A percentile compares a stretch with the other conserved stretches of the same genome.
These are phyloP conservation scores for Colletotrichum tabaci DNA, from an alignment of 2,329 filamentous ascomycete species.

Conservation along the genomic window DNA sequence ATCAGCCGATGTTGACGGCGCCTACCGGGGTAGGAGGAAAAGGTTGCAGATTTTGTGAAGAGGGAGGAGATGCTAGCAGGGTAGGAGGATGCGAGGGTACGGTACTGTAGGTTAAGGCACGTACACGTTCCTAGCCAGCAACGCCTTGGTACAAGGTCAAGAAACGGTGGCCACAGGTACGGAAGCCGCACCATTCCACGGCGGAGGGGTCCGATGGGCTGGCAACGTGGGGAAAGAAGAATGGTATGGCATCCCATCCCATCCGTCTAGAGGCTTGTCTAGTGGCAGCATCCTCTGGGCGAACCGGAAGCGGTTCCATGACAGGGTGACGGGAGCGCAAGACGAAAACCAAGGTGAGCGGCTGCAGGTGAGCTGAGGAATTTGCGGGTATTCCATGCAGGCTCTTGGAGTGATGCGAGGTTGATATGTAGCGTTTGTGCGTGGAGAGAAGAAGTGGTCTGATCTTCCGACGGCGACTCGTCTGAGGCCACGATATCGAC, in stretches of 20 bases:
- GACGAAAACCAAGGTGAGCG: slow-evolving; percentile 2
- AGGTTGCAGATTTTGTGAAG: slow-evolving; percentile 14
- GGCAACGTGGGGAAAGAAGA: slow-evolving; percentile 28
- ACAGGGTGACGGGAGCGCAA: not conserved
- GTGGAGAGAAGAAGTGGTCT: slow-evolving; percentile 38
- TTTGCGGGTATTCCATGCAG: slow-evolving; percentile 27
- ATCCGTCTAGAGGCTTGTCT: not conserved
- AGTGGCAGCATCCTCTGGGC: slow-evolving; percentile 7
- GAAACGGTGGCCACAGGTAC: not conserved
- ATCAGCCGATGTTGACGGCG: slow-evolving; percentile 37
- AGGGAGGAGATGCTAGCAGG: slow-evolving; percentile 3
- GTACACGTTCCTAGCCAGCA: not conserved
- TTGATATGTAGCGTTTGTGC: slow-evolving; percentile 28
- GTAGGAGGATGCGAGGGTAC: slow-evolving; percentile 13
- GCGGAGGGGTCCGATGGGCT: slow-evolving; percentile 16
- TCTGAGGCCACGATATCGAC: slow-evolving; percentile 20
- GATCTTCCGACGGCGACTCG: slow-evolving; percentile 35
- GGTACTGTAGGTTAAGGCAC: not conserved
- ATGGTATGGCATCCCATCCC: slow-evolving; percentile 9
- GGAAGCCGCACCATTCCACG: not conserved
- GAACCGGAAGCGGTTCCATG: slow-evolving; percentile 13
- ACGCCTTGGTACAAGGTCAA: not conserved
- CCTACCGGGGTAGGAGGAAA: slow-evolving; percentile 18
- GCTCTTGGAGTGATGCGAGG: slow-evolving; percentile 2
- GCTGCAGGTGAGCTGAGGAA: slow-evolving; percentile 39